These are phyloP conservation scores for Cordyceps javanica DNA, from an alignment of 2,329 filamentous ascomycete species.

Conservation along the genomic window DNA sequence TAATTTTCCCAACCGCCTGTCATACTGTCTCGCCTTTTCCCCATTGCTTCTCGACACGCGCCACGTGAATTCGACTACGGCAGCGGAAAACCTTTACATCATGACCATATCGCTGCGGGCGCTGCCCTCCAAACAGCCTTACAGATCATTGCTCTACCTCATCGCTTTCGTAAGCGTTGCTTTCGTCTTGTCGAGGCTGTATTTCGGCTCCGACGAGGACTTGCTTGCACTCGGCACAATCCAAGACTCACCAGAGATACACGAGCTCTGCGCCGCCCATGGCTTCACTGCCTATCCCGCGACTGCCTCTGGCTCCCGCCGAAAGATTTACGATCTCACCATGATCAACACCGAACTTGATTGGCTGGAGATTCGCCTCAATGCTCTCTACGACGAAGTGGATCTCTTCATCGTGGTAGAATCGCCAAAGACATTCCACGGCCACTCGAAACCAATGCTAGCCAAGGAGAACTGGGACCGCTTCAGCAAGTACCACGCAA, in stretches of 20 bases:
- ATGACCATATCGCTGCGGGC: constrained; percentile 1
- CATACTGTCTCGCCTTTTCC: too few relatives aligned
- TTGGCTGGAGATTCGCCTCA: constrained; percentile 58
- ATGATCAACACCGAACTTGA: constrained; percentile 59
- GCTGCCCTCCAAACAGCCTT: neutral
- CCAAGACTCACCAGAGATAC: constrained; percentile 4
- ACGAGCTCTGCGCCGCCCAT: constrained; percentile 25
- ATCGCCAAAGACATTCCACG: constrained; percentile 52
- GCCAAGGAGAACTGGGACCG: constrained; percentile 46
- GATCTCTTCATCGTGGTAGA: constrained; percentile 63
- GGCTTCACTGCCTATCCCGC: constrained; percentile 25
- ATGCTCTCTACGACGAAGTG: constrained; percentile 50
- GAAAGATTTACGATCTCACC: constrained; percentile 45
- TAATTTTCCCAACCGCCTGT: too few relatives aligned
- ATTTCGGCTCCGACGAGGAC: neutral
- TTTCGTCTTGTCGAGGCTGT: constrained; percentile 5
- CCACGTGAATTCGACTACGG: neutral
- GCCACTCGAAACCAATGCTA: constrained; percentile 46
- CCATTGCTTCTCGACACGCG: too few relatives aligned
- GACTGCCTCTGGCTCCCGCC: constrained; percentile 19
- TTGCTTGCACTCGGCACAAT: constrained; percentile 6
- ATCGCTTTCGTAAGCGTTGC: neutral
- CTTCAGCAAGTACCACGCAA: constrained; percentile 47
- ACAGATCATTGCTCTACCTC: neutral
- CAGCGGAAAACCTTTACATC: neutral